phyloP scores from a whole-genome alignment of 257 asterid species.

The Capsicum pubescens region DNA sequence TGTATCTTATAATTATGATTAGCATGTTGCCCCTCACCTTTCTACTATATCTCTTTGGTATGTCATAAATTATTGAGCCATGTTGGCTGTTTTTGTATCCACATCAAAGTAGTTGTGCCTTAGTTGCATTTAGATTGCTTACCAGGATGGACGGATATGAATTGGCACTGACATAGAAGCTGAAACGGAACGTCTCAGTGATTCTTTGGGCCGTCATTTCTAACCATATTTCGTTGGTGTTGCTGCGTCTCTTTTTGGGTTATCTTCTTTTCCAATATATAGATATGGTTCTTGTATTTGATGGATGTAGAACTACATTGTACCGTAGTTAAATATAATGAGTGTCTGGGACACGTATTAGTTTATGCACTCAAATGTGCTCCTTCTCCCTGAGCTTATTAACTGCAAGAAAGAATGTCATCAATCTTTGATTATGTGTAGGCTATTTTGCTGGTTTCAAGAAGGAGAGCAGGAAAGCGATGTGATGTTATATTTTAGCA shows the following conservation, averaged over 20 bases:
- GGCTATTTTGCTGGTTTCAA: not conserved
- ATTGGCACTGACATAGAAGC: constrained; percentile 2
- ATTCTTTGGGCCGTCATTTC: not conserved
- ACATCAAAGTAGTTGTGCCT: not conserved
- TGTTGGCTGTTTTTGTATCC: not conserved
- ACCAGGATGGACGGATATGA: not conserved
- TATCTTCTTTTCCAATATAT: not conserved
- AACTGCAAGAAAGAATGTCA: not conserved
- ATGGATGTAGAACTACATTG: not conserved
- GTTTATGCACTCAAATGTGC: not conserved
- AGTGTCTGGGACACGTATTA: not conserved
- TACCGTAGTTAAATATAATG: not conserved
- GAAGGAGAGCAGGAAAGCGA: not conserved
- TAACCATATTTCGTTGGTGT: not conserved
- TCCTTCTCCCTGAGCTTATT: not conserved
- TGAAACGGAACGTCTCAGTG: not conserved
- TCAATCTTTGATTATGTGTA: not conserved
- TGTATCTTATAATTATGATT: constrained; percentile 10
- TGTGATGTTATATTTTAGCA: not conserved
- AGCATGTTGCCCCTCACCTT: constrained; percentile 11
- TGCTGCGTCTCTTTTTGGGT: not conserved
- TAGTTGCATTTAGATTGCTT: not conserved
- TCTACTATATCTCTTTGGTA: not conserved
- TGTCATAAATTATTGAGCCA: not conserved
- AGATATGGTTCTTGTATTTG: not conserved